phyloP scores from a whole-genome alignment of 129 eudicot genomes.

The Artemisia argyi region DNA sequence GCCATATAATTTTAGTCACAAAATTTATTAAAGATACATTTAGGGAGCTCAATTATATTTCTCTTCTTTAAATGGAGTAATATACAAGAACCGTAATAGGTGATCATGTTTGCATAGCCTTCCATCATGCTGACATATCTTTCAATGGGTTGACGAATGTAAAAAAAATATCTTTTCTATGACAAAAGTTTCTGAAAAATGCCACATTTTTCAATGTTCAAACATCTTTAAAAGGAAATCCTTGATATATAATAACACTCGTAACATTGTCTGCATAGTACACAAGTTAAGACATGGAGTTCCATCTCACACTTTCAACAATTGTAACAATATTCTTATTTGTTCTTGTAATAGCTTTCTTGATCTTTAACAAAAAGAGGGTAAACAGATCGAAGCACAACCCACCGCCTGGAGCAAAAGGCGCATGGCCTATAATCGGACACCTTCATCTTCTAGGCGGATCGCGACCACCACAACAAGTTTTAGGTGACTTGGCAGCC shows the following conservation, averaged over 20 bases:
- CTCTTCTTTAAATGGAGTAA: no score
- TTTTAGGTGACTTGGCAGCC: constrained; percentile 22
- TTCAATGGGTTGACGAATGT: neutral
- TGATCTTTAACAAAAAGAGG: constrained; percentile 1
- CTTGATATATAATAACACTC: neutral
- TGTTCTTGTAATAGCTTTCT: neutral
- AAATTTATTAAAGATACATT: no score
- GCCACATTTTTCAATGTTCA: neutral
- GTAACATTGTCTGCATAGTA: neutral
- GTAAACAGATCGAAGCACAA: neutral
- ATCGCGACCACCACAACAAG: constrained; percentile 21
- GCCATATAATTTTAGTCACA: no score
- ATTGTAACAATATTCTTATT: no score
- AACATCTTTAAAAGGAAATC: neutral
- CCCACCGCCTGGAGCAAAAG: constrained; percentile 24
- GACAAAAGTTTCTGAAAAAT: no score
- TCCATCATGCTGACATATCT: no score
- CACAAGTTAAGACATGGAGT: constrained; percentile 9
- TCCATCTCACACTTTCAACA: no score
- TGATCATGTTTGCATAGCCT: no score
- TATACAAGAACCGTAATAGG: no score
- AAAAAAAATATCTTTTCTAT: neutral
- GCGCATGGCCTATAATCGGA: constrained; percentile 37
- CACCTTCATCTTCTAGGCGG: constrained; percentile 29
- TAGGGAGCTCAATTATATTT: no score